Evolutionary conservation across 345 rosid species (phyloP), one percentile per base, ranked within the genome.

Genomic region (Angophora floribunda): DNA sequence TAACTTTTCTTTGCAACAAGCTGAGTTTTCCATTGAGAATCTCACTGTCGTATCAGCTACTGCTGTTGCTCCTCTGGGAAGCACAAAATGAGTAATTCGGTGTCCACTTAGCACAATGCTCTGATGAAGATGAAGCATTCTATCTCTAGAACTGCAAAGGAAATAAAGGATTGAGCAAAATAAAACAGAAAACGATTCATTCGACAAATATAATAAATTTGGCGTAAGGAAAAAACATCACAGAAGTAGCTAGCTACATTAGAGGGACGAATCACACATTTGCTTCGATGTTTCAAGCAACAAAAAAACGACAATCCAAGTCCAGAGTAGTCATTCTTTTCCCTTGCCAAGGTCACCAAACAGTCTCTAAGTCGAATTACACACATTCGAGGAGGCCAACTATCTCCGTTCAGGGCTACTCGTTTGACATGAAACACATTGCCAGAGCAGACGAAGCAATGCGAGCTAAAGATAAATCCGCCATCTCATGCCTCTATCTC

Each of bases 71-170:
- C 47, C 84, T 50, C 49, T n/a, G 4, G 88, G 47, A 47, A 41
- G 50, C 65, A 6, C 15, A 21, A 51, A 82, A 87, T 10, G 47
- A 14, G 32, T 30, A 57, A 57, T 9, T 21, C 8, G 86, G 28
- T 30, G 86, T 47, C 89, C 36, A 1, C 75, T 53, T n/a, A 47
- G 53, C 22, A n/a, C 44, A 26, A 49, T 53, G 87, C 85, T 36
- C 41, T 49, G 85, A 51, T 51, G 85, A 28, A 85, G 87, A 55
- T 85, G 85, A 47, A 88, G 59, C 87, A 85, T 59, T 51, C 84
- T 61, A 26, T 41, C 49, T 2, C 87, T 24, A 2, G 12, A 79
- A 13, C 79, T 41, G 49, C 84, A 75, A 0, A 75, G 10, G 49
- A 75, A 41, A 75, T 41, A 75, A 14, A 41, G 49, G 2, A 21